These are phyloP conservation scores for Micractinium sp. DNA, from an alignment of 139 green algal species.

Conservation along the genomic window DNA sequence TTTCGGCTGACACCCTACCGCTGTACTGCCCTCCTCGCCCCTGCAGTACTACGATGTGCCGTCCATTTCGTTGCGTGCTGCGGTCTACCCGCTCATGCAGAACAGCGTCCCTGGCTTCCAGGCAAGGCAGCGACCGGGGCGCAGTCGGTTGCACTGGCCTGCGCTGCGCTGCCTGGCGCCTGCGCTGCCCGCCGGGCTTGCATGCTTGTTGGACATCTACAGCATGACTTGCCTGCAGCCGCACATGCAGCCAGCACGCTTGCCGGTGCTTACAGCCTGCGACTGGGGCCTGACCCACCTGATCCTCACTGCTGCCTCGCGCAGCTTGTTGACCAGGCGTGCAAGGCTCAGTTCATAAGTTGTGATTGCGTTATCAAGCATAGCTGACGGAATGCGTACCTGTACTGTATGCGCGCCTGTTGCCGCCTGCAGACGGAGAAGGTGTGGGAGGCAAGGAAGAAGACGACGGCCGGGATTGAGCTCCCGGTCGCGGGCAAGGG, in stretches of 20 bases:
- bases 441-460: background rate
- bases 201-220: no score
- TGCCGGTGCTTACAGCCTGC: no score
- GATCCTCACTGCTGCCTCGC: no score
- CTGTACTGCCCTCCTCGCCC: background rate
- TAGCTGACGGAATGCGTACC: background rate
- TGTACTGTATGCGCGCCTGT: background rate
- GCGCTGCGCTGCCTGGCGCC: no score
- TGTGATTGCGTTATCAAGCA: no score
- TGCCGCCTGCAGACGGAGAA: background rate
- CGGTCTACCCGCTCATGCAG: background rate
- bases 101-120: background rate
- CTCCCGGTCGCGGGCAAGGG: background rate
- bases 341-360: no score
- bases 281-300: no score
- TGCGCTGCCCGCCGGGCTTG: no score
- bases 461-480: background rate
- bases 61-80: background rate
- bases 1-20: no score
- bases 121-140: background rate
- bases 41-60: conserved; percentile 17
- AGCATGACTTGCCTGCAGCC: background rate
- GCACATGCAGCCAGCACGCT: no score
- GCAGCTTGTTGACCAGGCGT: no score
- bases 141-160: no score